Evolutionary conservation across 2,329 filamentous ascomycete genomes (phyloP), one percentile per base, ranked within the genome.

Genomic region (Clonostachys solani): DNA sequence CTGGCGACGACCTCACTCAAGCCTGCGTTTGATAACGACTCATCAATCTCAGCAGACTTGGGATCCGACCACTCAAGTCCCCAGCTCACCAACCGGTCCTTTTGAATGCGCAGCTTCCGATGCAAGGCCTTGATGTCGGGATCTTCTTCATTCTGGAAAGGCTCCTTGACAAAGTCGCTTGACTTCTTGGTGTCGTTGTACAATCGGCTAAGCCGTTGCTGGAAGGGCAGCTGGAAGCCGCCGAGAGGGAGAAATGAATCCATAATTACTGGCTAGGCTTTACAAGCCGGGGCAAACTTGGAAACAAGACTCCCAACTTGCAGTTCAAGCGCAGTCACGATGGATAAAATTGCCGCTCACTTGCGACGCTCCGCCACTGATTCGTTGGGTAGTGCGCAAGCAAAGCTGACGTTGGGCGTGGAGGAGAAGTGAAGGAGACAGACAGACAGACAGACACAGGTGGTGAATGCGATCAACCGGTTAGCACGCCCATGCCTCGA

Each of bases 121-220:
- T 91, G 85, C 33, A 92, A 71, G 15, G 79, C 77, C 58, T 84
- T 82, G 60, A 88, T 80, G 53, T 89, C 86, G 19, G 86, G 86
- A 60, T 84, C 75, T 59, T 85, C 72, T 57, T 78, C 69, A 60
- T 81, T 81, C 64, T 75, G 83, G 53, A 75, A 76, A 46, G 80
- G 77, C 60, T 80, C 79, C 62, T 80, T 84, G 60, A 88, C 82
- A 54, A 87, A 87, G 63, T 88, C 84, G 61, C 81, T 86, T 23
- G 84, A 88, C 56, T 83, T 86, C 62, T 92, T 92, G 49, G 87
- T 89, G 69, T 92, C 87, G 55, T 87, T 86, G 63, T 92, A 92
- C 48, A 92, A 80, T 57, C 86, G 77, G 54, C 83, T 87, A 16
- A 89, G 74, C 47, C 81, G 77, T 50, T 79, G 75, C 62, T 83